A percentile compares a stretch with the other conserved stretches of the same genome.
phyloP scores from a whole-genome alignment of 2,329 filamentous ascomycete genomes.

The Trichoderma hamatum region DNA sequence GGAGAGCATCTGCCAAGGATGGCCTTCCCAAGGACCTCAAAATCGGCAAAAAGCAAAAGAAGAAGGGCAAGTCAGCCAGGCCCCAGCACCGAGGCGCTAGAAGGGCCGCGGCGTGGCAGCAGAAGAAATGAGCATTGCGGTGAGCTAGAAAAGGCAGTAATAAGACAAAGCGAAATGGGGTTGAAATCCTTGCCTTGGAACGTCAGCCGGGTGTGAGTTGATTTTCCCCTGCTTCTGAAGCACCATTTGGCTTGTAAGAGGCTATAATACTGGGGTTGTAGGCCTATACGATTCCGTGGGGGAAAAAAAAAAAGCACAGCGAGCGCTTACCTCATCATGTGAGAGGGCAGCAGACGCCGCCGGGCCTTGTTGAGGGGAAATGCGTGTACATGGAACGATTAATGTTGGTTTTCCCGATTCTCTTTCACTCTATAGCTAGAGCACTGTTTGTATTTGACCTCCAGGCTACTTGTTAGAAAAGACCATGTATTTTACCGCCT shows the following conservation, averaged over 20 bases:
- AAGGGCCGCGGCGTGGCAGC: slow-evolving; percentile 50
- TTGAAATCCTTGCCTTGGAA: neutral
- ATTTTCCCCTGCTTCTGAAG: neutral
- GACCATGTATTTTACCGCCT: neutral
- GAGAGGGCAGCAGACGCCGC: slow-evolving; percentile 29
- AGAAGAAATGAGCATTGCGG: slow-evolving; percentile 36
- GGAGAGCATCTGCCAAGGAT: slow-evolving; percentile 69
- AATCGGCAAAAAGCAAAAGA: slow-evolving; percentile 57
- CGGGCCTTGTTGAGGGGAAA: neutral
- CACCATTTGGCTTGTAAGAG: slow-evolving; percentile 13
- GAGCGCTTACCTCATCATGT: slow-evolving; percentile 37
- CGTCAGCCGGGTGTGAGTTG: slow-evolving; percentile 4
- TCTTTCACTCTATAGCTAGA: neutral
- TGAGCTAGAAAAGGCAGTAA: slow-evolving; percentile 37
- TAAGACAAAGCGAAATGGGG: slow-evolving; percentile 5
- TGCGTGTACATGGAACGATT: slow-evolving; percentile 17
- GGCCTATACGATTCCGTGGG: neutral
- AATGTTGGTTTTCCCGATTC: neutral
- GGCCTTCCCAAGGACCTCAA: slow-evolving; percentile 65
- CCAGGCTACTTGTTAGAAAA: neutral
- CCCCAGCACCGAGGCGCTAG: slow-evolving; percentile 45
- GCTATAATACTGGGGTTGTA: slow-evolving; percentile 5
- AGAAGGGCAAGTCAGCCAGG: slow-evolving; percentile 43
- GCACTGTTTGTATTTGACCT: neutral
- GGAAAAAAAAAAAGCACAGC: slow-evolving; percentile 5